These are phyloP conservation scores for Gyrodon lividus DNA, from an alignment of 768 basidiomycete genomes.

Conservation along the genomic window DNA sequence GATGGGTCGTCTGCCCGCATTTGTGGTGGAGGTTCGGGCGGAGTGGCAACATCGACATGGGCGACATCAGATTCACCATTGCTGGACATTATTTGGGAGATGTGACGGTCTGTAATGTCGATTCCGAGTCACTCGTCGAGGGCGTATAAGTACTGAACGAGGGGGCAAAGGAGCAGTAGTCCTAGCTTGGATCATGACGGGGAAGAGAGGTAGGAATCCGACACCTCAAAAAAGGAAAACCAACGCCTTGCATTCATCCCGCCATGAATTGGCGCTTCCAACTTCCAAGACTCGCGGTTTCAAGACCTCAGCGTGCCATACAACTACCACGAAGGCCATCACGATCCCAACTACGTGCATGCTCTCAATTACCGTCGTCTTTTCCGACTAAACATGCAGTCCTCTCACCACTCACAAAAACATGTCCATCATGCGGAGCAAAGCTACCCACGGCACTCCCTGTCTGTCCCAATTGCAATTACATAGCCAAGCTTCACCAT, in stretches of 20 bases:
- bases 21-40: constrained; percentile 36
- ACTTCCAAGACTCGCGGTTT: neutral
- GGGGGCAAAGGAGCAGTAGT: neutral
- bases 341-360: neutral
- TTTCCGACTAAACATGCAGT: neutral
- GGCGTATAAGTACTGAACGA: neutral
- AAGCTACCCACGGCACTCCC: constrained; percentile 64
- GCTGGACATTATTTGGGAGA: neutral
- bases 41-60: neutral
- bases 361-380: neutral
- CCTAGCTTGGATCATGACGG: constrained; percentile 1
- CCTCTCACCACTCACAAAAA: constrained; percentile 10
- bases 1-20: constrained; percentile 42
- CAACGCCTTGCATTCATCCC: neutral
- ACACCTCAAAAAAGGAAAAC: neutral
- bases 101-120: neutral
- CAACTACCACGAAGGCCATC: neutral
- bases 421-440: constrained; percentile 64
- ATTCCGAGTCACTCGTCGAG: neutral
- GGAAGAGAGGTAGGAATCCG: neutral
- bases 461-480: constrained; percentile 72
- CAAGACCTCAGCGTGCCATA: neutral
- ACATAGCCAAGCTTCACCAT: constrained; percentile 57
- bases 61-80: neutral
- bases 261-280: constrained; percentile 2